Percentiles rank a stretch among this genome's conserved stretches.
phyloP scores from a whole-genome alignment of 768 basidiomycete species.

The Dioszegia hungarica region DNA sequence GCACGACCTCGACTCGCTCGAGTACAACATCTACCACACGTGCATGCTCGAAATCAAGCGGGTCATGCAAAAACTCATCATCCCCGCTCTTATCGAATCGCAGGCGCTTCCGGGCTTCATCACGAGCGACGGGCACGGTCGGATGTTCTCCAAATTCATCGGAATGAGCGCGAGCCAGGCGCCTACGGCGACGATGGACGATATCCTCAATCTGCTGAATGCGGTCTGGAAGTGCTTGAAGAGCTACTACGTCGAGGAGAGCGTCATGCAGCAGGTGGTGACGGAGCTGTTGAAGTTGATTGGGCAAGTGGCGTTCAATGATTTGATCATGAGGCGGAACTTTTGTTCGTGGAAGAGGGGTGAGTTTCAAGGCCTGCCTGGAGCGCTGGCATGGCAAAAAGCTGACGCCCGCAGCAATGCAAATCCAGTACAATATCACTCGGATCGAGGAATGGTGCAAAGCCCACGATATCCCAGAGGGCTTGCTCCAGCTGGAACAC shows the following conservation, averaged over 20 bases:
- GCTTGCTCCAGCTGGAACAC: constrained; percentile 93
- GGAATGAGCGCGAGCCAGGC: constrained; percentile 60
- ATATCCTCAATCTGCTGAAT: constrained; percentile 79
- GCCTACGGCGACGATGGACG: constrained; percentile 97
- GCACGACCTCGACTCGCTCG: constrained; percentile 94
- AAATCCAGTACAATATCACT: constrained; percentile 99
- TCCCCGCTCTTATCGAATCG: constrained; percentile 96
- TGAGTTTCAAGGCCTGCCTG: constrained; percentile 49
- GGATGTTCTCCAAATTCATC: constrained; percentile 87
- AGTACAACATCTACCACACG: constrained; percentile 99
- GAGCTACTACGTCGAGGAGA: constrained; percentile 97
- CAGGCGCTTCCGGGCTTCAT: constrained; percentile 97
- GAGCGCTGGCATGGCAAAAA: neutral
- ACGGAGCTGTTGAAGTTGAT: constrained; percentile 93
- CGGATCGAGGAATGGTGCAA: constrained; percentile 84
- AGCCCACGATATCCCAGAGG: constrained; percentile 99
- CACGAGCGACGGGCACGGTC: constrained; percentile 85
- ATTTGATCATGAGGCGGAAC: constrained; percentile 94
- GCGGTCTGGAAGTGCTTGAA: constrained; percentile 98
- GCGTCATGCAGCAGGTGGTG: constrained; percentile 81
- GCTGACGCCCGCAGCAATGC: constrained; percentile 71
- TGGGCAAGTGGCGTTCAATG: constrained; percentile 96
- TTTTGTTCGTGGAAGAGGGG: constrained; percentile 99
- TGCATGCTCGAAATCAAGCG: constrained; percentile 99
- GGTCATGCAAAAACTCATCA: constrained; percentile 91